Base-by-base conservation (phyloP, 148 eudicot genomes). In the Chenopodium berlandieri region DNA sequence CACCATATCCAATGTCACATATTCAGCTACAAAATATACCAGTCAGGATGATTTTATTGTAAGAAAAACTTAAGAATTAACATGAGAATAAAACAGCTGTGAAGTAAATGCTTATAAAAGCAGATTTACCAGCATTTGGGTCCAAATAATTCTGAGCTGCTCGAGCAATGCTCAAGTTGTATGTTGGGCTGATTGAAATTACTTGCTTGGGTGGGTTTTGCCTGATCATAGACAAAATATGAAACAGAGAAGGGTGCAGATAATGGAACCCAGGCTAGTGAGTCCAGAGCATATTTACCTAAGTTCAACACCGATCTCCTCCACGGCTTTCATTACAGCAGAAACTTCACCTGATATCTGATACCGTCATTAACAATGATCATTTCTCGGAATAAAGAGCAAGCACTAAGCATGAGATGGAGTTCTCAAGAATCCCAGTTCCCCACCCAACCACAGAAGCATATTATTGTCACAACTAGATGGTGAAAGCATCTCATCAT, bases 281-380 rank as follows among this genome's bases (percentile, higher is more conserved):
- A 30, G 72, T 8, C 48, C 14, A 37, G 4, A 73, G 10, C 56
- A 69, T 58, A 11, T 19, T 34, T 72, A 95, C 98, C 98, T 91
- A 72, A 95, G 90, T 75, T 91, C 94, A 79, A 84, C 86, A 64
- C 97, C 97, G 83, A 95, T 91, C 86, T 95, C 96, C 66, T 91
- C 93, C 84, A 95, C 84, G 83, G 98, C 98, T 86, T 89, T 93
- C 76, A 91, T 82, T 67, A 95, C 95, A 44, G 90, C 88, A 52
- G 94, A 78, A 80, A 92, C 79, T 68, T 95, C 97, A 56, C 98
- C 98, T 68, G 97, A 90, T 86, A 95, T 82, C 98, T 95, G 91
- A 75, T 83, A 75, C 84, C 75, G 0, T 69, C 44, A 80, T 66
- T 20, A 20, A 69, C 9, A 63, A 10, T 14, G 67, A 83, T 75